Conservation (phyloP, 1,139 yeast genomes). For the Blastobotrys capitulatus region DNA sequence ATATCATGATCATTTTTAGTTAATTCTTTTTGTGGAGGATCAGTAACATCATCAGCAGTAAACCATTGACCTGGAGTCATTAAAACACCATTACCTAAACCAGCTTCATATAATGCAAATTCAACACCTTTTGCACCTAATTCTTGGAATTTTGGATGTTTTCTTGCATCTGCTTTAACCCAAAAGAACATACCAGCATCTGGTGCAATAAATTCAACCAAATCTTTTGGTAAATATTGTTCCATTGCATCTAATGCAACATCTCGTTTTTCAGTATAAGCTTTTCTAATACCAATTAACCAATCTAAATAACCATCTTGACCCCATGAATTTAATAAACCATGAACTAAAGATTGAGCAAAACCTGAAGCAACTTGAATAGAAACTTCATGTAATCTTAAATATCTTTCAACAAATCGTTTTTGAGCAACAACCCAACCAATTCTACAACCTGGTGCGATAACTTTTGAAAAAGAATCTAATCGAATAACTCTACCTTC, state of each 20-base stretch:
- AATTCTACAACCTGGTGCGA: slow-evolving; percentile 87
- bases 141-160: slow-evolving; percentile 68
- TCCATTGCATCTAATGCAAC: slow-evolving; percentile 65
- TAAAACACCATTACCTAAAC: slow-evolving; percentile 59
- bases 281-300: slow-evolving; percentile 79
- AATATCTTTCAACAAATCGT: slow-evolving; percentile 56
- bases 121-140: slow-evolving; percentile 67
- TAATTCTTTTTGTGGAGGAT: slow-evolving; percentile 41
- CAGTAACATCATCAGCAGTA: slow-evolving; percentile 41
- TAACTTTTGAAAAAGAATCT: slow-evolving; percentile 86
- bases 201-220: slow-evolving; percentile 59
- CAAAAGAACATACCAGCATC: slow-evolving; percentile 95
- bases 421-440: slow-evolving; percentile 89
- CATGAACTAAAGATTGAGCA: slow-evolving; percentile 63
- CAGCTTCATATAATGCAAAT: slow-evolving; percentile 56
- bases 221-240: slow-evolving; percentile 53
- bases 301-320: slow-evolving; percentile 77
- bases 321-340: slow-evolving; percentile 64
- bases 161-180: slow-evolving; percentile 64
- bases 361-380: slow-evolving; percentile 82
- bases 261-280: slow-evolving; percentile 75
- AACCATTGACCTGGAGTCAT: slow-evolving; percentile 94
- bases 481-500: slow-evolving; percentile 90
- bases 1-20: slow-evolving; percentile 37
- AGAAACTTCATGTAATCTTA: slow-evolving; percentile 75